These are phyloP conservation scores for Neurospora sp. DNA, from an alignment of 495 filamentous ascomycete species.

Conservation along the genomic window DNA sequence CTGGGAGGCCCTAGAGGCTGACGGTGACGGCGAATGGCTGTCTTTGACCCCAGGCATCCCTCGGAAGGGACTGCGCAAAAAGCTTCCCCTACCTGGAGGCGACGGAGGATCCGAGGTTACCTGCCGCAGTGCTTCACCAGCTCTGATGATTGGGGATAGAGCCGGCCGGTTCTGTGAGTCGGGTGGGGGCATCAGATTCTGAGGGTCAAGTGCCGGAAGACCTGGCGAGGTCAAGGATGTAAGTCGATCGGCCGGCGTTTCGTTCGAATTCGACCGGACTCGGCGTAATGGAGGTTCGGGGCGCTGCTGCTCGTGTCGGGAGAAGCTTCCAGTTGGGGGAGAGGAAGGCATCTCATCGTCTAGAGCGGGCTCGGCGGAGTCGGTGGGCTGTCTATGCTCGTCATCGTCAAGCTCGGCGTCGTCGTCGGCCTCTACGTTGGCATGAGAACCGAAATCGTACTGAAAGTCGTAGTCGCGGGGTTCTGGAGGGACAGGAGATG, in stretches of 20 bases:
- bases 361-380: not conserved
- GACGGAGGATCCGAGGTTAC: conserved; percentile 43
- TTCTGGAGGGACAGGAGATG: conserved; percentile 34
- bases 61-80: conserved; percentile 42
- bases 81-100: conserved; percentile 31
- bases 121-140: conserved; percentile 39
- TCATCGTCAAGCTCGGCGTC: conserved; percentile 1
- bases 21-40: conserved; percentile 19
- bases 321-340: conserved; percentile 13
- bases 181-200: conserved; percentile 10
- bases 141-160: conserved; percentile 42
- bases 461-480: conserved; percentile 1
- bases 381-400: not conserved
- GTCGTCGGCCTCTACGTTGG: not conserved
- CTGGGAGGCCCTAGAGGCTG: conserved; percentile 1
- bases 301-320: not conserved
- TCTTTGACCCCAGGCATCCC: conserved; percentile 23
- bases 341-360: conserved; percentile 22
- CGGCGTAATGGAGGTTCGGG: conserved; percentile 3
- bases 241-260: conserved; percentile 21
- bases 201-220: conserved; percentile 2
- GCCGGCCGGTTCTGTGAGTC: conserved; percentile 23
- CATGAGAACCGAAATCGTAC: not conserved
- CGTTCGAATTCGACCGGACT: conserved; percentile 16
- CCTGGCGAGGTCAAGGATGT: conserved; percentile 7